Evolutionary conservation across 495 filamentous ascomycete species (phyloP).

Genomic region (Daldinia loculata): DNA sequence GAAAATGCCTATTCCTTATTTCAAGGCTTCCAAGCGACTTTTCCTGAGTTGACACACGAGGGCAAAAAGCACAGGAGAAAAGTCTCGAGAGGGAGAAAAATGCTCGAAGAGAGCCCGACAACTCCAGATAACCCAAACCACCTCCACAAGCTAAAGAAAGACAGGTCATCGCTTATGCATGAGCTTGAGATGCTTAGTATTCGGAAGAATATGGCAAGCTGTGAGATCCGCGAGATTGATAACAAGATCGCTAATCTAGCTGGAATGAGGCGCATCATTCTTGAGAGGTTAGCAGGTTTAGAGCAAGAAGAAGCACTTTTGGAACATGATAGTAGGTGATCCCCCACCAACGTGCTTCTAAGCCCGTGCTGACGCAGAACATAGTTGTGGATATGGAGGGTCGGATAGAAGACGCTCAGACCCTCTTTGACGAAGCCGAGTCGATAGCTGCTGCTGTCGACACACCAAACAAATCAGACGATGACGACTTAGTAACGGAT

Average conservation of each 20-base stretch:
- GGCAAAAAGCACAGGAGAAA: slow-evolving; percentile 75
- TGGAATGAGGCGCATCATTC: slow-evolving; percentile 90
- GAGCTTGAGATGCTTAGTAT: slow-evolving; percentile 90
- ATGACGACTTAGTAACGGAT: slow-evolving; percentile 56
- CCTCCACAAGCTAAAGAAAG: slow-evolving; percentile 75
- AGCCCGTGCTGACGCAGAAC: slow-evolving; percentile 39
- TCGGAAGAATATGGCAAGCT: slow-evolving; percentile 96
- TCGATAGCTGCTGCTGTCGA: slow-evolving; percentile 58
- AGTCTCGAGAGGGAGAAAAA: slow-evolving; percentile 73
- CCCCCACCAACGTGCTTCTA: slow-evolving; percentile 9
- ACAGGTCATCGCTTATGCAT: slow-evolving; percentile 78
- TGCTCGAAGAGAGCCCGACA: slow-evolving; percentile 69
- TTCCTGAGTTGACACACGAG: slow-evolving; percentile 76
- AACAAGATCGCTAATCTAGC: slow-evolving; percentile 94
- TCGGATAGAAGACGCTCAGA: slow-evolving; percentile 84
- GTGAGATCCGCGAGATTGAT: slow-evolving; percentile 96
- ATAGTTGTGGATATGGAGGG: slow-evolving; percentile 84
- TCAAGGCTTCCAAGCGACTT: slow-evolving; percentile 91
- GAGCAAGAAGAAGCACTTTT: slow-evolving; percentile 92
- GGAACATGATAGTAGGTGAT: slow-evolving; percentile 79
- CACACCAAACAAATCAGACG: slow-evolving; percentile 65
- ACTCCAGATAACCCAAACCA: slow-evolving; percentile 66
- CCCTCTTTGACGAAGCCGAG: slow-evolving; percentile 74
- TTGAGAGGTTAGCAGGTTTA: slow-evolving; percentile 87
- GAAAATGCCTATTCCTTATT: slow-evolving; percentile 90